Evolutionary conservation across 441 rosid species (phyloP).

Genomic region (Melastoma candidum): DNA sequence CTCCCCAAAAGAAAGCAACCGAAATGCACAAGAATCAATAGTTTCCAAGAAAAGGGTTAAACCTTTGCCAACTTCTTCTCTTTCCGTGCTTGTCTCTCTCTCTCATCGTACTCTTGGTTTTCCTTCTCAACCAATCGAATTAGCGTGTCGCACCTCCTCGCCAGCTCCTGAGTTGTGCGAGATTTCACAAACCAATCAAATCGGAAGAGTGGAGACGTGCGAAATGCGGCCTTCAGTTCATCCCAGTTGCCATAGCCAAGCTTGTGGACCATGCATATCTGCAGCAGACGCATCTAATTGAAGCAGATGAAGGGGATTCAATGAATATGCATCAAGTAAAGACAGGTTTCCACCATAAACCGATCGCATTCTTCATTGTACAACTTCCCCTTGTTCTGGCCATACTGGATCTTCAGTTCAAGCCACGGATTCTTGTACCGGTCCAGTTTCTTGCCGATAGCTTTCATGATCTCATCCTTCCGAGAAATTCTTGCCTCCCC

Average conservation of each 20-base stretch:
- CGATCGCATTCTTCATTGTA: constrained; percentile 99
- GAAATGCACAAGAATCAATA: neutral
- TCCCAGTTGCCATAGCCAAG: constrained; percentile 99
- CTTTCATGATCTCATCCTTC: constrained; percentile 99
- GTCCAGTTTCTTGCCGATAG: constrained; percentile 92
- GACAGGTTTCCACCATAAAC: constrained; percentile 57
- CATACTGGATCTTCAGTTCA: constrained; percentile 96
- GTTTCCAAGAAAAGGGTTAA: neutral
- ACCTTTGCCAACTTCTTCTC: constrained; percentile 99
- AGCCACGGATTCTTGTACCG: constrained; percentile 99
- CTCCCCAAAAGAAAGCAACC: too few species aligned
- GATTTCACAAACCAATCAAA: constrained; percentile 99
- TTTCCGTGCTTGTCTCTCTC: constrained; percentile 96
- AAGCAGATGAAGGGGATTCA: neutral
- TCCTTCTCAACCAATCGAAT: constrained; percentile 97
- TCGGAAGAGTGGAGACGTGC: constrained; percentile 71
- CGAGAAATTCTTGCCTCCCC: constrained; percentile 96
- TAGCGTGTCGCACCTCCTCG: constrained; percentile 93
- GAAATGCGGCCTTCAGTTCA: constrained; percentile 86
- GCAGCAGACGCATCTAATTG: constrained; percentile 4
- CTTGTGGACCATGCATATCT: constrained; percentile 99
- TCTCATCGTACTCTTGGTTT: constrained; percentile 92
- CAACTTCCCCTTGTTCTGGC: constrained; percentile 96
- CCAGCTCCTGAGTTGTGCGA: constrained; percentile 88
- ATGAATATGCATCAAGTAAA: constrained; percentile 1